phyloP scores from a whole-genome alignment of 2,329 filamentous ascomycete species.

The Colletotrichum sp. region DNA sequence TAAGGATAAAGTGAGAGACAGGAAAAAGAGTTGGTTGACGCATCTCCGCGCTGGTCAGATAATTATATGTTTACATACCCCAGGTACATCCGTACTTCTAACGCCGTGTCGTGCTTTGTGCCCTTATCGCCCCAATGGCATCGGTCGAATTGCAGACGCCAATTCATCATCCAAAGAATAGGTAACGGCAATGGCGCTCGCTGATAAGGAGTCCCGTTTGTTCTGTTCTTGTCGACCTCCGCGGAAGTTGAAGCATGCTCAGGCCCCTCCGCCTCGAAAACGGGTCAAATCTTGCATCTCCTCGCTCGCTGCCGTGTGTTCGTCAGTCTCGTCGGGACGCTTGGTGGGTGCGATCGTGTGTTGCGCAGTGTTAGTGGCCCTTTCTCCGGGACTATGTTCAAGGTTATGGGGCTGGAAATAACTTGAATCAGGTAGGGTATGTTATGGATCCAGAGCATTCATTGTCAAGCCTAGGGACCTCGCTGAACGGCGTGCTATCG shows the following conservation, averaged over 20 bases:
- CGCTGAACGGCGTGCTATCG: not conserved
- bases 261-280: not conserved
- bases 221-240: not conserved
- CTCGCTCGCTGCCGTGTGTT: constrained; percentile 25
- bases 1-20: not conserved
- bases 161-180: constrained; percentile 2
- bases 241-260: not conserved
- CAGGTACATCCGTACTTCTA: not conserved
- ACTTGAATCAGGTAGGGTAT: not conserved
- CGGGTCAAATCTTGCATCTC: constrained; percentile 31
- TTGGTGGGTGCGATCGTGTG: not conserved
- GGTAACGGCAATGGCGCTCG: not conserved
- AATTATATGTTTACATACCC: not conserved
- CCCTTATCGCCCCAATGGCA: constrained; percentile 20
- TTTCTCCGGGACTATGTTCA: not conserved
- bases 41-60: constrained; percentile 12
- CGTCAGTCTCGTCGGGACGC: not conserved
- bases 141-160: not conserved
- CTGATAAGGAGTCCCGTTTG: constrained; percentile 12
- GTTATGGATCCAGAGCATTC: not conserved
- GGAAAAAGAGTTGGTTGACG: not conserved
- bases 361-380: not conserved
- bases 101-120: not conserved
- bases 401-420: not conserved
- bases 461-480: not conserved